A percentile compares a stretch with the other conserved stretches of the same genome.
Evolutionary conservation across 2,329 filamentous ascomycete species (phyloP).

Genomic region (Alternaria triticina): DNA sequence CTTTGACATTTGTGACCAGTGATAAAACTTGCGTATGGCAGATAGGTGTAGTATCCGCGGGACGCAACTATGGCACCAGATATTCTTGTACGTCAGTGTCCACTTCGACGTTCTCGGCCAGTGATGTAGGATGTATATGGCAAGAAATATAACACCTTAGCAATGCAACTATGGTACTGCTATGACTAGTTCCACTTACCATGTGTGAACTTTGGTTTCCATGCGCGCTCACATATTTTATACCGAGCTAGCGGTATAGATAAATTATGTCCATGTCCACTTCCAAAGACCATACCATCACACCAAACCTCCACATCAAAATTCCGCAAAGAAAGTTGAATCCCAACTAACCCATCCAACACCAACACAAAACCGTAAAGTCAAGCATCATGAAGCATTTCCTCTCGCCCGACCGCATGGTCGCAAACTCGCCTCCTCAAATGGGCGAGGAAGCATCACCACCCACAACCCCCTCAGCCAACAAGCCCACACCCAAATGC

Average conservation of each 20-base stretch:
- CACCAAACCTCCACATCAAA: neutral
- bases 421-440: neutral
- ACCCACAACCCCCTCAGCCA: neutral
- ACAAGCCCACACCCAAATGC: neutral
- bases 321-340: neutral
- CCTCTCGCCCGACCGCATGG: neutral
- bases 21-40: neutral
- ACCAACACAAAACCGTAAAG: neutral
- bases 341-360: neutral
- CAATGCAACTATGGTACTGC: neutral
- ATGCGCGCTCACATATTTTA: neutral
- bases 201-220: neutral
- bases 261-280: neutral
- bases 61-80: neutral
- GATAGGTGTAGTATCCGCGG: fast-evolving
- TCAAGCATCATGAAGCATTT: neutral
- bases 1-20: neutral
- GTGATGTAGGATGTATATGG: neutral
- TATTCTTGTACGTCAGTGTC: neutral
- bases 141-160: neutral
- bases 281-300: neutral
- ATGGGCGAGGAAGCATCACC: neutral
- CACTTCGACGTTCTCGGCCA: neutral
- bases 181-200: neutral
- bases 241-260: neutral